Percentiles rank a stretch among this genome's conserved stretches.
phyloP scores from a whole-genome alignment of 2,329 filamentous ascomycete species.

The Huntiella bhutanensis region DNA sequence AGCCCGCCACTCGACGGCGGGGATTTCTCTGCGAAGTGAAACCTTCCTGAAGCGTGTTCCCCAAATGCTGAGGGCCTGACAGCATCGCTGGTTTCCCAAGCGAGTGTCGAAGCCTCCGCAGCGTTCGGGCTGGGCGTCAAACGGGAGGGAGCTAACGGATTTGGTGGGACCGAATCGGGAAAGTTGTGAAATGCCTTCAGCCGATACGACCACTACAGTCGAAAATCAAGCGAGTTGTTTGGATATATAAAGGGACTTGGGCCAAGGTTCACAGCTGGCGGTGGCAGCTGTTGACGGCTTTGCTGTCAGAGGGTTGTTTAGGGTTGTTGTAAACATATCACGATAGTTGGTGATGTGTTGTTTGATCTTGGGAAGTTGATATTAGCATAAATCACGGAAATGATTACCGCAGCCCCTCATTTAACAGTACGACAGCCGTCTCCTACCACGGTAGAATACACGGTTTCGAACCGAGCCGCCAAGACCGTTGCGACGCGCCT shows the following conservation, averaged over 20 bases:
- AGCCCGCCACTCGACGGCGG: constrained; percentile 52
- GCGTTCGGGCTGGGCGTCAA: constrained; percentile 50
- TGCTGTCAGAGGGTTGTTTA: too few species aligned
- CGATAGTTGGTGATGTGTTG: too few species aligned
- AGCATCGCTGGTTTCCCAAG: constrained; percentile 48
- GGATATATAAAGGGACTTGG: constrained; percentile 1
- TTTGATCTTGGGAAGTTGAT: too few species aligned
- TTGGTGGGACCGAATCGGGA: constrained; percentile 32
- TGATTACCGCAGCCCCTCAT: constrained; percentile 42
- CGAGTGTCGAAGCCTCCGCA: constrained; percentile 44
- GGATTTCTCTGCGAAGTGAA: constrained; percentile 55
- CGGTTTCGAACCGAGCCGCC: constrained; percentile 59
- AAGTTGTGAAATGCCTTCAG: constrained; percentile 34
- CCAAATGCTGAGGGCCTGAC: constrained; percentile 45
- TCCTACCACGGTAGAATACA: constrained; percentile 80
- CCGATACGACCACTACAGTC: constrained; percentile 46
- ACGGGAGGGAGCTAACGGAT: constrained; percentile 34
- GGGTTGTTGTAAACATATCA: too few species aligned
- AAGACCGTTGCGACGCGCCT: constrained; percentile 28
- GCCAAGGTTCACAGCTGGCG: neutral
- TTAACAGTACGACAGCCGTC: constrained; percentile 52
- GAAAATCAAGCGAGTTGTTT: constrained; percentile 2
- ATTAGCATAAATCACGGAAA: constrained; percentile 16
- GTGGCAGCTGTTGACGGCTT: too few species aligned
- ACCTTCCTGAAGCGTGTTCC: constrained; percentile 50